A percentile compares a stretch with the other conserved stretches of the same genome.
Evolutionary conservation across 2,329 filamentous ascomycete species (phyloP).

Genomic region (Waltergamsia citrina): DNA sequence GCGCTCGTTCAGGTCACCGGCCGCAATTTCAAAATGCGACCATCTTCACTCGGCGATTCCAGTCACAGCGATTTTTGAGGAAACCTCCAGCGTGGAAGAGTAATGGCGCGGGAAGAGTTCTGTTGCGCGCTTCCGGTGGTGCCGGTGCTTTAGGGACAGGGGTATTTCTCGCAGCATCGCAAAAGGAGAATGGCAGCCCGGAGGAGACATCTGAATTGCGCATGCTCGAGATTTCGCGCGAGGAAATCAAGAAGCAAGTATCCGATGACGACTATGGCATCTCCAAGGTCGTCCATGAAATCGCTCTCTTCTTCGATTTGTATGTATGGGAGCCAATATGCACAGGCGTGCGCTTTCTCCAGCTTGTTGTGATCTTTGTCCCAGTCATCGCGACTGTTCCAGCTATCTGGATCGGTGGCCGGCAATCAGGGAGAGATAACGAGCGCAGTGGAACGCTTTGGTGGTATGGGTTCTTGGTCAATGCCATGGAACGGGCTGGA

Average conservation of each 20-base stretch:
- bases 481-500: slow-evolving; percentile 83
- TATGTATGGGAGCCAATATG: slow-evolving; percentile 79
- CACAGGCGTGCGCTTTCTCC: slow-evolving; percentile 79
- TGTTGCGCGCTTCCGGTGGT: slow-evolving; percentile 29
- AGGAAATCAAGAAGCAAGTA: slow-evolving; percentile 65
- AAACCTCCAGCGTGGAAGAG: slow-evolving; percentile 12
- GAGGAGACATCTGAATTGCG: slow-evolving; percentile 67
- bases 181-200: slow-evolving; percentile 38
- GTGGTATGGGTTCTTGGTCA: slow-evolving; percentile 90
- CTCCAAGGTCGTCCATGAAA: slow-evolving; percentile 43
- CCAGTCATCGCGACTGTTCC: slow-evolving; percentile 79
- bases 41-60: slow-evolving; percentile 6
- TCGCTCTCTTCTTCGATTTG: slow-evolving; percentile 59
- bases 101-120: slow-evolving; percentile 12
- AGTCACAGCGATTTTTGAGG: slow-evolving; percentile 1
- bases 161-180: slow-evolving; percentile 48
- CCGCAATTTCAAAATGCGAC: slow-evolving; percentile 10
- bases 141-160: slow-evolving; percentile 39
- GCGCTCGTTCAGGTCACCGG: slow-evolving; percentile 26
- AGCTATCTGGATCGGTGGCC: slow-evolving; percentile 65
- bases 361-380: slow-evolving; percentile 81
- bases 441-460: slow-evolving; percentile 77
- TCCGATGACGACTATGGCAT: slow-evolving; percentile 52
- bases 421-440: slow-evolving; percentile 54
- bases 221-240: slow-evolving; percentile 75